A percentile compares a stretch with the other conserved stretches of the same genome.
Evolutionary conservation across 2,329 filamentous ascomycete species (phyloP).

Genomic region (Raffaelea ambrosiae): DNA sequence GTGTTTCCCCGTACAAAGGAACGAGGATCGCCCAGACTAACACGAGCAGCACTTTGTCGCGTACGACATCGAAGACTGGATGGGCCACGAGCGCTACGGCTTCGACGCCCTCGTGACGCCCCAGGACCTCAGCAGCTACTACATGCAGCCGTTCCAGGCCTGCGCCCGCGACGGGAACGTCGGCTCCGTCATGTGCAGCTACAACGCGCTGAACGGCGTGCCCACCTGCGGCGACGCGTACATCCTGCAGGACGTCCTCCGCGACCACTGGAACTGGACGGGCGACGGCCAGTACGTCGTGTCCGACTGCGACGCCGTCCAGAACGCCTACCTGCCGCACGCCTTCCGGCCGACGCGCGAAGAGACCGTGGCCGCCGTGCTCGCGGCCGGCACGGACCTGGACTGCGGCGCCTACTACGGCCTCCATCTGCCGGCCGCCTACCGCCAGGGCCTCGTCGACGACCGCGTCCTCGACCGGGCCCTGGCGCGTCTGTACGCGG

Average conservation of each 20-base stretch:
- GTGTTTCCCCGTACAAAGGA: too few species aligned
- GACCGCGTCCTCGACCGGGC: slow-evolving; percentile 37
- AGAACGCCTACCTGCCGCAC: slow-evolving; percentile 12
- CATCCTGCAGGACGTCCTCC: slow-evolving; percentile 52
- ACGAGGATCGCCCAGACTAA: too few species aligned
- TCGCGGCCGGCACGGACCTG: slow-evolving; percentile 26
- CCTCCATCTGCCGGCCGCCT: slow-evolving; percentile 17
- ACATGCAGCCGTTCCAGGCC: slow-evolving; percentile 55
- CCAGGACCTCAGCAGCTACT: slow-evolving; percentile 61
- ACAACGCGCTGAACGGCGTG: slow-evolving; percentile 56
- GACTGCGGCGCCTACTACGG: slow-evolving; percentile 15
- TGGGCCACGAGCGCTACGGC: slow-evolving; percentile 20
- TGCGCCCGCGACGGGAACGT: slow-evolving; percentile 51
- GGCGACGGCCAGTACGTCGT: slow-evolving; percentile 33
- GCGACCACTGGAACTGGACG: slow-evolving; percentile 43
- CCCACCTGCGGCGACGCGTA: slow-evolving; percentile 54
- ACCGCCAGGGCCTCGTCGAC: slow-evolving; percentile 29
- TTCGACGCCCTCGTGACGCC: slow-evolving; percentile 42
- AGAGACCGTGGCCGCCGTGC: slow-evolving; percentile 16
- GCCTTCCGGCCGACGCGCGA: slow-evolving; percentile 27
- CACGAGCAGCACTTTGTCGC: too few species aligned
- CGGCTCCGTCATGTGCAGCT: slow-evolving; percentile 53
- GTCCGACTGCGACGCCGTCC: slow-evolving; percentile 3
- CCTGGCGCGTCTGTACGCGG: slow-evolving; percentile 42
- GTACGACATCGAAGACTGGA: slow-evolving; percentile 42